Base-by-base conservation (phyloP, 495 filamentous ascomycete genomes). In the Annulohypoxylon stygium region DNA sequence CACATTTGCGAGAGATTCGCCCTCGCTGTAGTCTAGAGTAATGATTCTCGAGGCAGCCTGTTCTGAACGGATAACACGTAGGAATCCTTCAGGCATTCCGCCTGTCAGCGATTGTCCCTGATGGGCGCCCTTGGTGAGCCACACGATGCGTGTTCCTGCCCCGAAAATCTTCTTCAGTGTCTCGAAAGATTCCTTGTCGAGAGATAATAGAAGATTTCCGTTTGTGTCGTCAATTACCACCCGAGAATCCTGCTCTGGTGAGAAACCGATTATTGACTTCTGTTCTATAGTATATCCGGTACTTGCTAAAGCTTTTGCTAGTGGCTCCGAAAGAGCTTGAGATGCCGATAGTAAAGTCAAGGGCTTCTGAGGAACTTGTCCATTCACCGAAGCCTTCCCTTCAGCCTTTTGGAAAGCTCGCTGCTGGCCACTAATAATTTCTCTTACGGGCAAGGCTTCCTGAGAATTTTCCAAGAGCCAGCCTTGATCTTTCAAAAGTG, bases 201-300 rank as follows among this genome's bases (percentile, higher is more conserved):
- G n/a, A 20, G 45, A 50, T 16, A 50, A 18, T 18, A 50, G n/a
- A 8, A 50, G 7, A 3, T 50, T 18, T 14, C 45, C 45, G 16
- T n/a, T 18, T 20, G 45, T 50, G 45, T 50, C 45, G n/a, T 50
- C 45, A 8, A 50, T 50, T 8, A 50, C 45, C 14, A 50, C 45
- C 5, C 18, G 18, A 14, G n/a, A 8, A 18, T 50, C 45, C 16
- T 14, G n/a, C 18, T 50, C 45, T 12, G 45, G 45, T 14, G n/a
- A 16, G 45, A 50, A 50, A n/a, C 18, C 45, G n/a, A 18, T 50
- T 8, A 50, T 50, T n/a, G n/a, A 18, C 45, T 50, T 50, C 45
- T 30, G 30, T 30, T 30, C 30, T 30, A 30, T 6, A 30, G 30
- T 30, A 30, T 6, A 30, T 6, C 30, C 30, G 5, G 30, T 30